These are phyloP conservation scores for Cymbopogon flexuosus DNA, from an alignment of 202 grass and related monocot species.

Conservation along the genomic window DNA sequence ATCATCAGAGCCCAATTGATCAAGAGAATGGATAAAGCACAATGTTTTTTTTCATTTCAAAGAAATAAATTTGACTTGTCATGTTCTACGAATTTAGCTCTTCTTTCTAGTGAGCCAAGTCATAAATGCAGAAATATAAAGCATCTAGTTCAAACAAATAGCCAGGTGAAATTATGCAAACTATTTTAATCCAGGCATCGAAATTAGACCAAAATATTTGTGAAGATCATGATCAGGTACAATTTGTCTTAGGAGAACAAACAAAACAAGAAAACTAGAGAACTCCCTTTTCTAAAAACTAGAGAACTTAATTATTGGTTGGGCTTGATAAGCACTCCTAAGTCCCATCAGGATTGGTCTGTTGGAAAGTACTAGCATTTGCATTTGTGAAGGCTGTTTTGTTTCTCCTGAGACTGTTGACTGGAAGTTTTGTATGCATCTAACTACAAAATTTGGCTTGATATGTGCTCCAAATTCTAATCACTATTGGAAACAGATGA, in stretches of 20 bases:
- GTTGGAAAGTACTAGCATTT: neutral
- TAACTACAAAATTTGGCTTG: neutral
- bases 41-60: neutral
- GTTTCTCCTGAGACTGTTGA: neutral
- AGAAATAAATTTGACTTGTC: constrained; percentile 5
- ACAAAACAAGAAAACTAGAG: neutral
- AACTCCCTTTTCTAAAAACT: no score
- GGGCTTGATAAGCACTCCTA: neutral
- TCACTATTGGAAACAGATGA: neutral
- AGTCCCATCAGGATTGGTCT: neutral
- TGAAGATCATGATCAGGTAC: neutral
- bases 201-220: neutral
- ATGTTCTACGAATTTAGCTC: neutral
- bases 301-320: neutral
- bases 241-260: neutral
- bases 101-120: constrained; percentile 1
- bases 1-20: constrained; percentile 1
- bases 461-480: neutral
- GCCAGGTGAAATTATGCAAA: constrained; percentile 6
- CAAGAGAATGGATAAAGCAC: constrained; percentile 3
- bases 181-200: constrained; percentile 11
- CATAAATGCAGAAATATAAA: neutral
- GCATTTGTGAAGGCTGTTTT: neutral
- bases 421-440: neutral
- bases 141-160: constrained; percentile 6